These are phyloP conservation scores for Ogataea zsoltii DNA, from an alignment of 805 yeast genomes.

Conservation along the genomic window DNA sequence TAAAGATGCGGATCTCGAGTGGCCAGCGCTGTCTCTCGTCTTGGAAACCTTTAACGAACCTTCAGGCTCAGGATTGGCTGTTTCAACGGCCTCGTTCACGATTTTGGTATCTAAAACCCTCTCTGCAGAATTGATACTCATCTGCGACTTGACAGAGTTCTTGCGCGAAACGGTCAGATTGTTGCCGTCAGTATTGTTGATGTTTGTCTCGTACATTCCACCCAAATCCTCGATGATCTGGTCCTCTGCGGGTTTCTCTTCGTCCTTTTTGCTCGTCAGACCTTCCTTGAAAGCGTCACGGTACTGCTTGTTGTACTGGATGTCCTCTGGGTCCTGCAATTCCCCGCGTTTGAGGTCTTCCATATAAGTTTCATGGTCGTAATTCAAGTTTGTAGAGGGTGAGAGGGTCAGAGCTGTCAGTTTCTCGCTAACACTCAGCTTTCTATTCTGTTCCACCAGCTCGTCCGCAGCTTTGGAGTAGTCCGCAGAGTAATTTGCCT, in stretches of 20 bases:
- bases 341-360: slow-evolving; percentile 27
- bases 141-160: slow-evolving; percentile 29
- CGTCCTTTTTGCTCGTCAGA: slow-evolving; percentile 12
- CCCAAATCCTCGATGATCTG: slow-evolving; percentile 31
- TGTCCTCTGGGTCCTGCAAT: slow-evolving; percentile 19
- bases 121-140: slow-evolving; percentile 31
- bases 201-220: slow-evolving; percentile 34
- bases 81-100: slow-evolving; percentile 17
- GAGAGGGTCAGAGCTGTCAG: slow-evolving; percentile 42
- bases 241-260: slow-evolving; percentile 25
- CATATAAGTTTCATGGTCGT: slow-evolving; percentile 32
- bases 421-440: slow-evolving; percentile 42
- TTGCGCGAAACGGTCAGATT: slow-evolving; percentile 33
- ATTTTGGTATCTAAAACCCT: slow-evolving; percentile 27
- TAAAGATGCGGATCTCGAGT: slow-evolving; percentile 13
- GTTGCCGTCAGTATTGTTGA: slow-evolving; percentile 31
- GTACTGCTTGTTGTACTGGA: slow-evolving; percentile 14
- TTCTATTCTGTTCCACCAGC: slow-evolving; percentile 26
- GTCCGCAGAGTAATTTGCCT: slow-evolving; percentile 10
- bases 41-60: background rate
- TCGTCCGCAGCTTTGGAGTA: slow-evolving; percentile 29
- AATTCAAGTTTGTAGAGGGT: slow-evolving; percentile 15
- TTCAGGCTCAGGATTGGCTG: background rate
- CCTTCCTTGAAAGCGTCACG: slow-evolving; percentile 19
- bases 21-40: background rate